These are phyloP conservation scores for Daedalea quercina DNA, from an alignment of 768 basidiomycete genomes.

Conservation along the genomic window DNA sequence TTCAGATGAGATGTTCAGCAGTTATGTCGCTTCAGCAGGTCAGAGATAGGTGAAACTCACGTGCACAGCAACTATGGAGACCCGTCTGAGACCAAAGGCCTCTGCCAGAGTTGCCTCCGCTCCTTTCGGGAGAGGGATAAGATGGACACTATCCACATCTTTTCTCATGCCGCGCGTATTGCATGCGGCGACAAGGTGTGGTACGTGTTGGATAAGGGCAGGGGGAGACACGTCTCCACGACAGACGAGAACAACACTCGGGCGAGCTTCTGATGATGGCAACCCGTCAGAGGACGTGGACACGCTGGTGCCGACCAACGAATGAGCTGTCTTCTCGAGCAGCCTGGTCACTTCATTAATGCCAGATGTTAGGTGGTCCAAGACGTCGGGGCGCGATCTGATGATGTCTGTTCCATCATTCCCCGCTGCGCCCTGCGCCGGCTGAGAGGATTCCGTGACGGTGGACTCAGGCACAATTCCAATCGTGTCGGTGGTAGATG, in stretches of 20 bases:
- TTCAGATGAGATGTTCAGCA: slow-evolving; percentile 14
- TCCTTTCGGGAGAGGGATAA: slow-evolving; percentile 61
- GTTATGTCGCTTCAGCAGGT: not conserved
- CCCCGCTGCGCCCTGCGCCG: not conserved
- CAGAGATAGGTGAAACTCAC: slow-evolving; percentile 33
- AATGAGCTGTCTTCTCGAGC: slow-evolving; percentile 51
- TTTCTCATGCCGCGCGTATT: slow-evolving; percentile 38
- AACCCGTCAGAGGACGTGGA: not conserved
- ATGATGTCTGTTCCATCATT: not conserved
- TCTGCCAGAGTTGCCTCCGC: slow-evolving; percentile 57
- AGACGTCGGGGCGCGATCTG: slow-evolving; percentile 29
- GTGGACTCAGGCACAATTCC: not conserved
- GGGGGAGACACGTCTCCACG: slow-evolving; percentile 70
- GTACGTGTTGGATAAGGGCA: slow-evolving; percentile 66
- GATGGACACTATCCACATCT: slow-evolving; percentile 31
- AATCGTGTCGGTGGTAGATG: no score
- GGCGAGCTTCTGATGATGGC: not conserved
- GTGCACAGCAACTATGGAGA: slow-evolving; percentile 59
- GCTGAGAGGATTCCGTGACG: not conserved
- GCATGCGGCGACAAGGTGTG: slow-evolving; percentile 68
- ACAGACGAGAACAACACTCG: slow-evolving; percentile 57
- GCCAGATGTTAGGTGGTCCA: slow-evolving; percentile 52
- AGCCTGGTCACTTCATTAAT: slow-evolving; percentile 76
- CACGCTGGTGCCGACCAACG: slow-evolving; percentile 6
- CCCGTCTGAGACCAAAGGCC: slow-evolving; percentile 58